A percentile compares a stretch with the other conserved stretches of the same genome.
phyloP scores from a whole-genome alignment of 306 rosid species.

The Trifolium dubium region DNA sequence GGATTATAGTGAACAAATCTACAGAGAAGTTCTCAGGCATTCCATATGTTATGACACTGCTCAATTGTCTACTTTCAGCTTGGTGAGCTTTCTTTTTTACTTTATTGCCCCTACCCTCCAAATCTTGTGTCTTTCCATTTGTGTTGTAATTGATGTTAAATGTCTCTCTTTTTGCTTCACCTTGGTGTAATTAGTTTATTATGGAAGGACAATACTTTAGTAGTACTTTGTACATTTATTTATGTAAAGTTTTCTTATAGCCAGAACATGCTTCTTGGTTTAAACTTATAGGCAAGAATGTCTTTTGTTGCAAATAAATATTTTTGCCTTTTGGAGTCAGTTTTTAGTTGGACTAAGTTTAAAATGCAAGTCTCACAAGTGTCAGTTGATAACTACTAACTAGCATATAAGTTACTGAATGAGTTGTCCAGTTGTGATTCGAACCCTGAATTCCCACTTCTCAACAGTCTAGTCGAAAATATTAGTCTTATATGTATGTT shows the following conservation, averaged over 20 bases:
- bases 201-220: neutral
- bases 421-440: too few species aligned
- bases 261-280: neutral
- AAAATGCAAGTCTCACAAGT: too few species aligned
- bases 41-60: slow-evolving; percentile 89
- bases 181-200: neutral
- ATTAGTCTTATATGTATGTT: too few species aligned
- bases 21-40: slow-evolving; percentile 89
- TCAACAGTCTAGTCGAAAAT: too few species aligned
- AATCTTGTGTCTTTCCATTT: slow-evolving; percentile 23
- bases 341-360: neutral
- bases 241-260: too few species aligned
- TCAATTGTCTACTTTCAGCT: slow-evolving; percentile 87
- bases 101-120: neutral
- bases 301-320: neutral
- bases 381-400: too few species aligned
- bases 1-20: slow-evolving; percentile 58
- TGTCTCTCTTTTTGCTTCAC: neutral
- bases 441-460: too few species aligned
- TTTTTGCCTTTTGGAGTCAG: slow-evolving; percentile 1
- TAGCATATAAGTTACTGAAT: too few species aligned
- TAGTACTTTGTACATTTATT: neutral
- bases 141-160: neutral
- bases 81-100: slow-evolving; percentile 55
- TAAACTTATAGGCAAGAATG: slow-evolving; percentile 4